Evolutionary conservation across 106 monocot genomes (phyloP).

Genomic region (Apostasia ramifera): DNA sequence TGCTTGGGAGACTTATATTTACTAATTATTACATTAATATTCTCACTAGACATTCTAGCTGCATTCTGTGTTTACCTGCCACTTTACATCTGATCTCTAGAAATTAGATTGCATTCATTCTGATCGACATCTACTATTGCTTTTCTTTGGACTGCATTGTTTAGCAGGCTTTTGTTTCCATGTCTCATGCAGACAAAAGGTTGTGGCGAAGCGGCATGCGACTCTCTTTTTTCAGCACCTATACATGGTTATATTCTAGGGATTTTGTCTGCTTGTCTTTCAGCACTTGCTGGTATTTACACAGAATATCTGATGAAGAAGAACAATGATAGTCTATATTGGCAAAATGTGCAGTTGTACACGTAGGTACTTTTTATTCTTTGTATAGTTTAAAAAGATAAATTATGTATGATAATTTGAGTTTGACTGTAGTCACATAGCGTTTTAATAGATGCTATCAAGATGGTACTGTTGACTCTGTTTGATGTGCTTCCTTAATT

Average conservation of each 20-base stretch:
- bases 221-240: slow-evolving; percentile 84
- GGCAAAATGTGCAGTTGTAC: slow-evolving; percentile 95
- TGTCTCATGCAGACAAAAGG: slow-evolving; percentile 70
- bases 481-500: no score
- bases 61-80: no score
- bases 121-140: no score
- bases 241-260: slow-evolving; percentile 86
- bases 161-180: background rate
- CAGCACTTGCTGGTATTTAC: slow-evolving; percentile 92
- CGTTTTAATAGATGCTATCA: no score
- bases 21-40: no score
- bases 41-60: no score
- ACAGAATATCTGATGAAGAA: slow-evolving; percentile 98
- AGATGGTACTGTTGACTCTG: no score
- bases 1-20: no score
- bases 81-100: no score
- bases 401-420: no score
- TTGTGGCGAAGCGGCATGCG: slow-evolving; percentile 74
- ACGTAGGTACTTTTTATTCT: slow-evolving; percentile 37
- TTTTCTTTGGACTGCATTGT: background rate
- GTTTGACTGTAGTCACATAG: no score
- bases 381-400: background rate
- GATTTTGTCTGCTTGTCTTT: slow-evolving; percentile 91
- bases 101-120: no score
- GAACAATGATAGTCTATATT: slow-evolving; percentile 91